Evolutionary conservation across 495 filamentous ascomycete species (phyloP), one percentile per base, ranked within the genome.

Genomic region (Amorphotheca resinae): DNA sequence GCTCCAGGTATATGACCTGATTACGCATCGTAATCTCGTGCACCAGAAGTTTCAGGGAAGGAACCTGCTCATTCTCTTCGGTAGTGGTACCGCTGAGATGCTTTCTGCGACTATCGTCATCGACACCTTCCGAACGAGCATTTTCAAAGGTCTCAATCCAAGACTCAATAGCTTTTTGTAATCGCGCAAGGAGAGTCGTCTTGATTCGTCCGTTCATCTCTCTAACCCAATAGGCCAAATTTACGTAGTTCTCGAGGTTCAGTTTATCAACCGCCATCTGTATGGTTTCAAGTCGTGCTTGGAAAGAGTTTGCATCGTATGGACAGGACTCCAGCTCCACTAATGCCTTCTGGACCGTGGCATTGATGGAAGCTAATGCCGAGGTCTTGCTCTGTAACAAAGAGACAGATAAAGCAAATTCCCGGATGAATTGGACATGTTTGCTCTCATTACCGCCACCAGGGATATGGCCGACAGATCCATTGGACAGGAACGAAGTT

Each of bases 11-110:
- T 38, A 99, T 91, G 52, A 93, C 76, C 60, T 96, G 93, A 50
- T 96, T 95, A 22, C 82, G 82, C 79, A 96, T 96, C 3, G 84
- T 84, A 22, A 99, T 79, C 56, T 96, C 91, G 54, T 94, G 87
- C 22, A 86, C 66, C 31, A 95, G 70, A 22, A 69, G 76, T 49
- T 77, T 79, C 47, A 81, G 67, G 18, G 67, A 68, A 0, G 80
- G 80, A 4, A 49, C 21, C 22, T 56, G 33, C 20, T 50, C 33
- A 9, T 35, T 34, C 11, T 64, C 59, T 21, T 69, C 59, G 20
- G 63, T 56, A 49, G 65, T 61, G 23, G 55, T 60, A 25, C 57
- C 55, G 36, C 69, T 68, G n/a, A 70, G 59, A 23, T 64, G 62
- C 21, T 68, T 69, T 21, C 44, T 30, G 12, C 53, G 51, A 37